Base-by-base conservation (phyloP, 1,284 basidiomycete species). In the Agaricales sp. region DNA sequence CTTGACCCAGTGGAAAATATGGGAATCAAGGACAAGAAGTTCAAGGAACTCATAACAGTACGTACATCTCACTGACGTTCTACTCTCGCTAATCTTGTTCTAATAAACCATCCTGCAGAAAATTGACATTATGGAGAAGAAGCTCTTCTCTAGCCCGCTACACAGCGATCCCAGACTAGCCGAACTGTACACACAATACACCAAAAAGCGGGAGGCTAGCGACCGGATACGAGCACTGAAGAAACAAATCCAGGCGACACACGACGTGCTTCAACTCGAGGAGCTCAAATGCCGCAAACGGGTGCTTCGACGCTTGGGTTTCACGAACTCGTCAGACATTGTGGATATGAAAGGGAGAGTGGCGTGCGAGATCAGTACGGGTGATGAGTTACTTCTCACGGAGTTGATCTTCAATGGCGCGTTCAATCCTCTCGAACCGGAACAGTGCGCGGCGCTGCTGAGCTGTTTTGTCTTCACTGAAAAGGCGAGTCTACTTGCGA, bases 331-430 rank as follows among this genome's bases (percentile, higher is more conserved):
- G 2, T 79, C 87, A 2, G 96, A 98, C 63, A 95, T 99, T 48
- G 92, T 98, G 12, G 94, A 98, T 63, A 86, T 95, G 76, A 99
- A 99, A 68, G 96, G 96, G 1, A 77, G 96, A 41, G 96, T 99
- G 0, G 96, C 96, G 14, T 99, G 96, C 65, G 96, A 99, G 69
- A 98, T 99, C 64, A 92, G 87, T 58, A 88, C 94, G 1, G 96
- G 96, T 12, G 96, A 99, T 61, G 96, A 99, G 67, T 67, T 99
- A 45, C 73, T 99, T 23, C 73, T 99, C 53, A 99, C 96, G 0
- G 96, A 99, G 66, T 78, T 99, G 63, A 88, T 99, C 56, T 99
- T 99, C 73, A 93, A 96, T 56, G 95, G 95, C 49, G 87, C 85
- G 2, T 99, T 99, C 74, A 97, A 97, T 61, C 66, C 87, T 2